Evolutionary conservation across 2,329 filamentous ascomycete genomes (phyloP), one percentile per base, ranked within the genome.

Genomic region (Venturia effusa): DNA sequence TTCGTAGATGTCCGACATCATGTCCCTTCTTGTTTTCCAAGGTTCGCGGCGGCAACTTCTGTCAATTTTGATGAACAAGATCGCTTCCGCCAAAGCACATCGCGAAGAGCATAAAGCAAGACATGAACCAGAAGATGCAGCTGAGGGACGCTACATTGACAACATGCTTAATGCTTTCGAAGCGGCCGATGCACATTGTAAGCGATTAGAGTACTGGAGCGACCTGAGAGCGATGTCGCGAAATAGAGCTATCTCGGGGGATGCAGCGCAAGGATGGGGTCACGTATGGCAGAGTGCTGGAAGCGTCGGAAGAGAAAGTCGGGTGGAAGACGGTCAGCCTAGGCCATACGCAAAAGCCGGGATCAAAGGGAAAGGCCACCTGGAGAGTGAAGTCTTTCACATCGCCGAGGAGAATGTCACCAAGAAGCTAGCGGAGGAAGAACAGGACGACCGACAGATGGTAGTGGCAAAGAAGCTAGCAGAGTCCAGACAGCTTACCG

Each of bases 1-100:
- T 17, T 15, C 34, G 13, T 68, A 87, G 72, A 93, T 96, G 81
- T 88, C 90, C 64, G 85, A 91, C 55, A 89, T 96, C 68, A 92
- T 96, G 91, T 81, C 85, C 0, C 80, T 89, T 65, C 90, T 97
- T 70, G 81, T 99, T 24, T 99, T 96, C 72, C 93, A 97, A 74
- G 87, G 88, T 22, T 96, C 92, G 2, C 84, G 92, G 30, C 85
- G 88, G 66, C 84, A 92, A 64, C 80, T 97, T 4, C 80, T 97
- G 19, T 80, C 84, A 22, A 83, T 85, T 61, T 78, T 99, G 59
- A 62, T 71, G 30, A 66, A 83, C n/a, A 79, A 84, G 15, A 80
- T 88, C 67, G 82, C 89, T 59, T 77, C 81, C 67, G 73, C 80
- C 30, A 75, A 79, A 64, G 75, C 78, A 39, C 79, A 83, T 67